These are phyloP conservation scores for Jackrogersella minutella DNA, from an alignment of 495 filamentous ascomycete genomes.

Conservation along the genomic window DNA sequence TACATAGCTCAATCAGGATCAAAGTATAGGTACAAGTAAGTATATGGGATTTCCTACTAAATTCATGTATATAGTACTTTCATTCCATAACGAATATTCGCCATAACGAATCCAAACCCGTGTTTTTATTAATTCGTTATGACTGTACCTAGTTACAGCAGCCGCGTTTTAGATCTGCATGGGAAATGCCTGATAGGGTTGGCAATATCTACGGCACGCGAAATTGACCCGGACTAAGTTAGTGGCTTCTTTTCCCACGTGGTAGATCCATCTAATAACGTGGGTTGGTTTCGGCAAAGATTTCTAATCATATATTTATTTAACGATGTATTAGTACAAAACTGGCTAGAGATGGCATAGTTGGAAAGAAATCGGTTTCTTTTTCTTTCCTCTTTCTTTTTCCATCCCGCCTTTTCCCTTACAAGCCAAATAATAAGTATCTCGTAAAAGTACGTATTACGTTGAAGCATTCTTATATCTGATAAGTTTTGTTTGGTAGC, in stretches of 20 bases:
- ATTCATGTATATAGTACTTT: too few relatives aligned
- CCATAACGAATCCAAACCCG: too few relatives aligned
- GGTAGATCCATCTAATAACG: constrained; percentile 35
- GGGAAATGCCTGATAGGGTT: constrained; percentile 36
- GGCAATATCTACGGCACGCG: constrained; percentile 41
- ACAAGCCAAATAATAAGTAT: neutral
- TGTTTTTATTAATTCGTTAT: too few relatives aligned
- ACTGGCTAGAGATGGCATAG: neutral
- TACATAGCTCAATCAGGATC: too few relatives aligned
- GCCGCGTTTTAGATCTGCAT: constrained; percentile 41
- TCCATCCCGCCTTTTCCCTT: neutral
- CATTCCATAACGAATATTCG: too few relatives aligned
- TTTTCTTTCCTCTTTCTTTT: neutral
- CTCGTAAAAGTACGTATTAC: neutral
- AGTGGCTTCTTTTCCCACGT: constrained; percentile 41
- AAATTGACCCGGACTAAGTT: constrained; percentile 34
- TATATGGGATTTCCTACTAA: too few relatives aligned
- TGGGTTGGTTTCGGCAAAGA: constrained; percentile 43
- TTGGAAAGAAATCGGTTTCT: neutral
- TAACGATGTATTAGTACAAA: constrained; percentile 29
- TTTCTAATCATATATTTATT: constrained; percentile 31
- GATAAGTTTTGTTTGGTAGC: neutral
- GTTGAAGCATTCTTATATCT: neutral
- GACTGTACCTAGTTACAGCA: constrained; percentile 13
- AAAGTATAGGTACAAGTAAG: too few relatives aligned